Conservation (phyloP, 2,329 filamentous ascomycete species). For the Lithohypha guttulata region DNA sequence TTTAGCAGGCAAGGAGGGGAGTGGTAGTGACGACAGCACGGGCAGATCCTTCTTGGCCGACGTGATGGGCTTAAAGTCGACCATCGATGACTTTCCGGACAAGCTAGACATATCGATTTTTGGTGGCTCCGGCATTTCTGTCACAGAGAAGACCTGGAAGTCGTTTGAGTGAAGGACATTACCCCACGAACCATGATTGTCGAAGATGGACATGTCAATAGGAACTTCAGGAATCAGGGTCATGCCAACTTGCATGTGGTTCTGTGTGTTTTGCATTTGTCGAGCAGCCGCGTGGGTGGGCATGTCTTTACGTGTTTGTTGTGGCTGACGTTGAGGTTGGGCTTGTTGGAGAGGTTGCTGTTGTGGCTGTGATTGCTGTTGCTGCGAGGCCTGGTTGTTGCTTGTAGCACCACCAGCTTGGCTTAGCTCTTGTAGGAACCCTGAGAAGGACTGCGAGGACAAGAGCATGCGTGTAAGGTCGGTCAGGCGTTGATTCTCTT, state of each 20-base stretch:
- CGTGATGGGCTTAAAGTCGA: neutral
- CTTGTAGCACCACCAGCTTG: constrained; percentile 43
- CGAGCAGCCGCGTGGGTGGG: constrained; percentile 46
- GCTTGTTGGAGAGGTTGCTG: constrained; percentile 25
- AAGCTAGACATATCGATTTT: constrained; percentile 49
- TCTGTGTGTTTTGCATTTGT: constrained; percentile 42
- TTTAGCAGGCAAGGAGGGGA: neutral
- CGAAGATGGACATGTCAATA: constrained; percentile 64
- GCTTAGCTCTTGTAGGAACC: constrained; percentile 63
- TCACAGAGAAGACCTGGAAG: constrained; percentile 51
- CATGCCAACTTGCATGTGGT: constrained; percentile 59
- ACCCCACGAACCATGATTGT: constrained; percentile 39
- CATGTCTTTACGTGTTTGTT: constrained; percentile 50
- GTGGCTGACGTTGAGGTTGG: constrained; percentile 30
- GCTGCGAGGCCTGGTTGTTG: constrained; percentile 24
- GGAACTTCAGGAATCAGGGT: constrained; percentile 71
- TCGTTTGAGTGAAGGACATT: constrained; percentile 38
- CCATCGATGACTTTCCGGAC: constrained; percentile 55
- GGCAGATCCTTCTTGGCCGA: constrained; percentile 11
- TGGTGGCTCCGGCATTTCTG: constrained; percentile 58
- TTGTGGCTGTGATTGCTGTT: constrained; percentile 22
- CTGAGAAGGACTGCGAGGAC: constrained; percentile 69
- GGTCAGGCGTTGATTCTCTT: constrained; percentile 73
- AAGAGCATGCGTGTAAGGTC: constrained; percentile 74
- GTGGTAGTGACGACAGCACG: neutral